Evolutionary conservation across 176 grass and related monocot genomes (phyloP), one percentile per base, ranked within the genome.

Genomic region (Alloteropsis semialata): DNA sequence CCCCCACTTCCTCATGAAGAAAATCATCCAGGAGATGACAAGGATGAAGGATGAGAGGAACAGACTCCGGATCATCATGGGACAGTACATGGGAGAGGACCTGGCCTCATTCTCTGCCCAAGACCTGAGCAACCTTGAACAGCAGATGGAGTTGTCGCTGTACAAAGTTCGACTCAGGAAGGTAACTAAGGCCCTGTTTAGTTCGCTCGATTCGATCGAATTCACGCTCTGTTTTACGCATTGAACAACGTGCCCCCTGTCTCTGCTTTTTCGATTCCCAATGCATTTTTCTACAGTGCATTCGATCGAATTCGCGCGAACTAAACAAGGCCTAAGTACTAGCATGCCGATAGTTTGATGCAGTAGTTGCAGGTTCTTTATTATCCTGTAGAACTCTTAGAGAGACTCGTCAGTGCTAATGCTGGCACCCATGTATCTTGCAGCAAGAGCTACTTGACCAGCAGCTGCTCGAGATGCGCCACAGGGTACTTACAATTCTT

Each of bases 11-110:
- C 36, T 24, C 49, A 11, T 78, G 45, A 70, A 95, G 90, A 88
- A 90, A 87, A 84, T 90, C 62, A 82, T 90, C 78, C 82, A 85
- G 24, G 93, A 95, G 81, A 95, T 88, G 72, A 84, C 84, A 48
- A 88, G 82, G 38, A 92, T 92, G 93, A 92, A 95, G 72, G 90
- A 87, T 28, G 93, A 94, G 73, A 79, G 78, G 70, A 91, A 81
- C 77, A 92, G 82, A 74, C 90, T 94, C 2, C 83, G 61, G 77
- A 49, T 69, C 69, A 81, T 89, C 55, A 85, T 92, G 89, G 45
- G 68, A 10, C 87, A 82, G 62, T 92, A 85, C 49, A 84, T 82
- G 55, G 86, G 87, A 2, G 84, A 94, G 37, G 87, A 94, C 65
- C 81, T 92, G 81, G 48, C 44, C 1, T 80, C 66, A 1, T n/a